Evolutionary conservation across 176 grass and related monocot genomes (phyloP), one percentile per base, ranked within the genome.

Genomic region (Triticum turgidum): DNA sequence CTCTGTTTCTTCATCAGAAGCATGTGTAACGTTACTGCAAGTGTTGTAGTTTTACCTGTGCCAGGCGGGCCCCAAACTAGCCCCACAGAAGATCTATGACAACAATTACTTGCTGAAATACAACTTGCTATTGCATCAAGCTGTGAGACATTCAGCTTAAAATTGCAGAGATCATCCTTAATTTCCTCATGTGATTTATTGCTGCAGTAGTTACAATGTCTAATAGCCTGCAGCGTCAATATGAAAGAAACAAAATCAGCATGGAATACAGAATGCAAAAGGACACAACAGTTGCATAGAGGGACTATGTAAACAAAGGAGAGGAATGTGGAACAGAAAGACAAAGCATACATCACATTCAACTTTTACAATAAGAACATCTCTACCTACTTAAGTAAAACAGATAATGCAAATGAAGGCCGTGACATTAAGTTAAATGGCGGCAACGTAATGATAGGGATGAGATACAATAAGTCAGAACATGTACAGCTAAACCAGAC

Each of bases 61-160:
- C 95, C 95, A 81, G 92, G 95, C 67, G 95, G 95, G 3, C 92
- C 95, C 95, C 92, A 91, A 82, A 97, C 79, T 80, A 97, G 76
- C 22, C 79, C 86, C 41, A 97, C 74, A 14, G 89, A 97, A 71
- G 83, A 86, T 27, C 71, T 88, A 69, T 88, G 83, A 63, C 29
- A 51, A 76, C 88, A 89, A 30, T 92, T 78, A 83, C 75, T 84
- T 68, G 84, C 79, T 30, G 87, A 93, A 70, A 93, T 33, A 29
- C 92, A 89, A 52, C 64, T 92, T 90, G 72, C 72, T 71, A 94
- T 84, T 1, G 92, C 95, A 80, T 87, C 20, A 62, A 69, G 51
- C 24, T 94, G 95, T 22, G 95, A 94, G 11, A 80, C 73, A 89
- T 97, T 97, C 70, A 97, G 80, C 65, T 80, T 88, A 61, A 91